Conservation (phyloP, 192 early-diverging fungal genomes). For the Coemansia reversa region DNA sequence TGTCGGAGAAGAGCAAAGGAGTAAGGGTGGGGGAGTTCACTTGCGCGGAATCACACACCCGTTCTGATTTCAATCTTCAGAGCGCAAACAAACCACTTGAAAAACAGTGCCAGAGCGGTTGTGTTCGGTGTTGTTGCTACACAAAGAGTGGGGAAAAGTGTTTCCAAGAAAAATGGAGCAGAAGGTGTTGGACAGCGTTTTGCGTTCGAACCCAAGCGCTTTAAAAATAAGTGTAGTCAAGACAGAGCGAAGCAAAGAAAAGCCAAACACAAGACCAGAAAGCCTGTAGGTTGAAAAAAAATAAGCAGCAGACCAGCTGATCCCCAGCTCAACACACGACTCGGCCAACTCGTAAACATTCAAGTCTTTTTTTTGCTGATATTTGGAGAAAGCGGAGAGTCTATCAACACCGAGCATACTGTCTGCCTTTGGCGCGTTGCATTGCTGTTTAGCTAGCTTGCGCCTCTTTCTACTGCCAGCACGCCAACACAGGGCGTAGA, state of each 20-base stretch:
- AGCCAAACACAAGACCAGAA: slow-evolving; percentile 3
- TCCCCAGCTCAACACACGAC: background rate
- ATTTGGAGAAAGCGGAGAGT: too few species aligned
- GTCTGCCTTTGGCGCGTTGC: too few species aligned
- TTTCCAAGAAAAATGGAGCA: background rate
- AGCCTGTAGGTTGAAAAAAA: background rate
- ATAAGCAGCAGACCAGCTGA: slow-evolving; percentile 1
- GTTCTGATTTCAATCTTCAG: background rate
- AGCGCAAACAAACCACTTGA: background rate
- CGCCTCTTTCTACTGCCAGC: too few species aligned
- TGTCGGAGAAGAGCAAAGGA: background rate
- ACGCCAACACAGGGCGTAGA: background rate
- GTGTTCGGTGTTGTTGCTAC: background rate
- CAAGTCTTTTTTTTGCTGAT: too few species aligned
- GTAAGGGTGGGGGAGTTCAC: background rate
- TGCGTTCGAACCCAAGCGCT: background rate
- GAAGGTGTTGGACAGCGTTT: background rate
- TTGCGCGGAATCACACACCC: background rate
- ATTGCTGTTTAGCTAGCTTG: too few species aligned
- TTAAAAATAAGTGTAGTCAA: background rate
- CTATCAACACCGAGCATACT: too few species aligned
- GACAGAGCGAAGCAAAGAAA: background rate
- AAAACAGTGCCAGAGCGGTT: background rate
- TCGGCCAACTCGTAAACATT: background rate
- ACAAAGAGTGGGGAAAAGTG: background rate